Percentiles rank a stretch among this genome's conserved stretches.
These are phyloP conservation scores for Glomus cerebriforme DNA, from an alignment of 192 early-diverging fungal genomes.

Conservation along the genomic window DNA sequence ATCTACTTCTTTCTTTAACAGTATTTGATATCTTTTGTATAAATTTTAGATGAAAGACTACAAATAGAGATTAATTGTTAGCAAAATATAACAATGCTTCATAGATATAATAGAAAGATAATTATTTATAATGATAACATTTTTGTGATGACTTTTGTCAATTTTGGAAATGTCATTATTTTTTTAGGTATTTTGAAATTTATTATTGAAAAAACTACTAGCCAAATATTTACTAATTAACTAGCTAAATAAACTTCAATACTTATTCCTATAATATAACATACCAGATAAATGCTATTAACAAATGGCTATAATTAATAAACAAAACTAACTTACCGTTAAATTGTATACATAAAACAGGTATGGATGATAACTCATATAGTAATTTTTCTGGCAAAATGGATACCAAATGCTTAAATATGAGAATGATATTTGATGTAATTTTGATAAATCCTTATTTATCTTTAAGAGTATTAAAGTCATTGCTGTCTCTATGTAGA, in stretches of 20 bases:
- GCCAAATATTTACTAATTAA: background rate
- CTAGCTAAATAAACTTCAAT: slow-evolving; percentile 12
- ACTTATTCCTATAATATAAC: slow-evolving; percentile 19
- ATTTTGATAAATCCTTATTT: background rate
- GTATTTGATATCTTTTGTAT: slow-evolving; percentile 9
- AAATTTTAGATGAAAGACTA: slow-evolving; percentile 19
- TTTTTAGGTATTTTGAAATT: slow-evolving; percentile 19
- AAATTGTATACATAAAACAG: slow-evolving; percentile 18
- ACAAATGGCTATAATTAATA: background rate
- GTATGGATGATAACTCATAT: background rate
- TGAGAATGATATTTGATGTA: slow-evolving; percentile 8
- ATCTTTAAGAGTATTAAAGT: background rate
- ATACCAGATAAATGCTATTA: background rate
- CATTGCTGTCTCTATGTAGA: background rate
- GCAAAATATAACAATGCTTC: slow-evolving; percentile 3
- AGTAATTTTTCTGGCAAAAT: background rate
- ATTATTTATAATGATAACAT: slow-evolving; percentile 21
- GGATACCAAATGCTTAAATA: slow-evolving; percentile 9
- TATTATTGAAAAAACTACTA: slow-evolving; percentile 25
- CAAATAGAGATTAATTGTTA: slow-evolving; percentile 15
- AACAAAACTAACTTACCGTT: slow-evolving; percentile 9
- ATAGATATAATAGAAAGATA: slow-evolving; percentile 20
- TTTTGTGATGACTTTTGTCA: slow-evolving; percentile 18
- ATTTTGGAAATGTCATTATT: slow-evolving; percentile 7
- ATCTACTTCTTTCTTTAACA: background rate